A percentile compares a stretch with the other conserved stretches of the same genome.
These are phyloP conservation scores for Boletus rubropictus DNA, from an alignment of 768 basidiomycete genomes.

Conservation along the genomic window DNA sequence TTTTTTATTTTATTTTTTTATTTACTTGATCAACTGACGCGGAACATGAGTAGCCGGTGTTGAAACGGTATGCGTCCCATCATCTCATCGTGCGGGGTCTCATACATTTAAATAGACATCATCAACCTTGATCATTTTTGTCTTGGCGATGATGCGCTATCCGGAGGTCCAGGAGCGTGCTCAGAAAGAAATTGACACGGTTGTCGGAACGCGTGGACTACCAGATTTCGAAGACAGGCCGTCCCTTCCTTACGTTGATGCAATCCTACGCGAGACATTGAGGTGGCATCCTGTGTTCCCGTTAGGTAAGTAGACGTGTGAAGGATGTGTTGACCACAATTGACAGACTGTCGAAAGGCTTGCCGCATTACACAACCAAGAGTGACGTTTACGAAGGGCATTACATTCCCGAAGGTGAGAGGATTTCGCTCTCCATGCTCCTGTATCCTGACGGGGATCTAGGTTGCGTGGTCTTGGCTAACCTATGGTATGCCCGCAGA, in stretches of 20 bases:
- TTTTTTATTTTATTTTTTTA: neutral
- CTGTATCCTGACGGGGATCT: slow-evolving; percentile 10
- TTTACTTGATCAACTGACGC: slow-evolving; percentile 3
- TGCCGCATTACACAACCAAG: slow-evolving; percentile 25
- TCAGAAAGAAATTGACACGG: slow-evolving; percentile 31
- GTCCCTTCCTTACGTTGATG: slow-evolving; percentile 29
- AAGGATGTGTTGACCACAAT: neutral
- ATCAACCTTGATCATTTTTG: slow-evolving; percentile 28
- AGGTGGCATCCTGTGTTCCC: slow-evolving; percentile 33
- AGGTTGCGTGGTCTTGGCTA: slow-evolving; percentile 29
- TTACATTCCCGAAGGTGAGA: slow-evolving; percentile 25
- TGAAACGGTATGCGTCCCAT: slow-evolving; percentile 21
- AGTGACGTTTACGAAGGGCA: slow-evolving; percentile 24
- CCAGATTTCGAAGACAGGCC: slow-evolving; percentile 25
- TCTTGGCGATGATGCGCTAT: slow-evolving; percentile 32
- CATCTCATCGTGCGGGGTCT: neutral
- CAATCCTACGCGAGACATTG: slow-evolving; percentile 32
- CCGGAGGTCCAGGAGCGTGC: slow-evolving; percentile 32
- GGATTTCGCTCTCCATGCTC: neutral
- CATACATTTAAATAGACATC: slow-evolving; percentile 23
- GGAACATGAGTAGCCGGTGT: slow-evolving; percentile 21
- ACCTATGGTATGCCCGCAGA: slow-evolving; percentile 21
- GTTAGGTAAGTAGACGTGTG: slow-evolving; percentile 15
- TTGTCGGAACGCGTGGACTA: slow-evolving; percentile 26
- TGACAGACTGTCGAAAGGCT: slow-evolving; percentile 13